phyloP scores from a whole-genome alignment of 164 flowering plant species.

The Litsea cubeba region DNA sequence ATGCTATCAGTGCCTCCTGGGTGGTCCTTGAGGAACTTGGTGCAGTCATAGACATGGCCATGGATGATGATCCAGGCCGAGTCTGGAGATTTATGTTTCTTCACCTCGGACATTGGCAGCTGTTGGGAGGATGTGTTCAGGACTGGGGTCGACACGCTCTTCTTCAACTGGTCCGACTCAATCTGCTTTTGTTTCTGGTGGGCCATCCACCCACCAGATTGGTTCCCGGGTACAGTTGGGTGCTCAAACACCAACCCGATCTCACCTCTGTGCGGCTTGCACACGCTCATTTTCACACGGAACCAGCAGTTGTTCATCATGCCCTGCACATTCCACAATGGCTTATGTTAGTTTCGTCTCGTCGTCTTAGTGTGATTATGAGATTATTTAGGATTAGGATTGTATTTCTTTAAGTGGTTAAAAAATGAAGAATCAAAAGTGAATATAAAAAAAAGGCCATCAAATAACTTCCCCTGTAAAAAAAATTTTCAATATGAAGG shows the following conservation, averaged over 20 bases:
- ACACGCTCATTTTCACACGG: constrained; percentile 65
- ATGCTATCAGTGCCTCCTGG: constrained; percentile 97
- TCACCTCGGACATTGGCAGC: constrained; percentile 63
- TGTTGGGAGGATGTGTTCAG: constrained; percentile 59
- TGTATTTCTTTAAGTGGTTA: too few relatives aligned
- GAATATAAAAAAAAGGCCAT: too few relatives aligned
- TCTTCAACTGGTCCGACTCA: constrained; percentile 55
- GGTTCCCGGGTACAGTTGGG: constrained; percentile 84
- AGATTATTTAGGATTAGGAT: too few relatives aligned
- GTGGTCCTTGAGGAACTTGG: constrained; percentile 79
- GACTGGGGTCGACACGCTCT: constrained; percentile 70
- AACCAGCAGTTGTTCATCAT: constrained; percentile 99
- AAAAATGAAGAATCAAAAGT: too few relatives aligned
- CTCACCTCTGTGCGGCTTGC: constrained; percentile 76
- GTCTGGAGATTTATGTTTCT: constrained; percentile 59
- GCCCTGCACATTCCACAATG: constrained; percentile 42
- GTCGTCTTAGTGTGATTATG: too few relatives aligned
- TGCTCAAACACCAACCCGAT: constrained; percentile 87
- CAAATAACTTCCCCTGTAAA: too few relatives aligned
- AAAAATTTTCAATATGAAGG: too few relatives aligned
- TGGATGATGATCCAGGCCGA: constrained; percentile 94
- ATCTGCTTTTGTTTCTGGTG: constrained; percentile 36
- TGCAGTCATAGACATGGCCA: constrained; percentile 86
- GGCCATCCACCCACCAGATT: constrained; percentile 95
- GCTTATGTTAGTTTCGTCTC: too few relatives aligned